Conservation (phyloP, 1,139 yeast genomes). For the Candida neerlandica region DNA sequence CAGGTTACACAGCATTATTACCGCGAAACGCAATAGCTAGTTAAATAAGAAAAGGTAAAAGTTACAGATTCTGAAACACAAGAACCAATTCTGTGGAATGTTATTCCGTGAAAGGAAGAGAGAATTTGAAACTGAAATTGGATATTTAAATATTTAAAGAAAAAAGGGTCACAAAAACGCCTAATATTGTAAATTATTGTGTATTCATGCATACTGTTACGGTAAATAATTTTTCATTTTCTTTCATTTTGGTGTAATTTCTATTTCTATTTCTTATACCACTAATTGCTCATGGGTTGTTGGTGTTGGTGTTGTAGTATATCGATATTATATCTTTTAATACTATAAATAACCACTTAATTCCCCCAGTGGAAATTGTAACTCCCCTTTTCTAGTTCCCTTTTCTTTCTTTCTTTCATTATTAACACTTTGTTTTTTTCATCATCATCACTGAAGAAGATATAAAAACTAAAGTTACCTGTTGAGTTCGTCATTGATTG, state of each 20-base stretch:
- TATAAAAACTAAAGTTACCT: too few species aligned
- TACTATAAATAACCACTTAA: constrained; percentile 1
- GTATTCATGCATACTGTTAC: not conserved
- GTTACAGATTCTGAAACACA: constrained; percentile 3
- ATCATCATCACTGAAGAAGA: too few species aligned
- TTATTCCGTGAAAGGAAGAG: too few species aligned
- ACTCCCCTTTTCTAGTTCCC: not conserved
- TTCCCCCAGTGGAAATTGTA: not conserved
- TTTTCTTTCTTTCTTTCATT: not conserved
- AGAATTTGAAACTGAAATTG: constrained; percentile 1
- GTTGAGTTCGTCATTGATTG: too few species aligned
- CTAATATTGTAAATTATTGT: not conserved
- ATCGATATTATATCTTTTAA: too few species aligned
- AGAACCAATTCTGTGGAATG: not conserved
- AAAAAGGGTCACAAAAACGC: not conserved
- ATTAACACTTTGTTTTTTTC: too few species aligned
- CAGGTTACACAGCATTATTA: too few species aligned
- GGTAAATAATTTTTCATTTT: not conserved
- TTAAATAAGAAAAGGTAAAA: not conserved
- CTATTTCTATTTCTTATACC: too few species aligned
- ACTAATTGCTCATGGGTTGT: too few species aligned
- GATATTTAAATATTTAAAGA: not conserved
- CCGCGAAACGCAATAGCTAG: too few species aligned
- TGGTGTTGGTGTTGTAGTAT: too few species aligned
- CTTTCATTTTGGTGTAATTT: not conserved